Conservation (phyloP, 345 rosid species). For the Citrus cavaleriei region DNA sequence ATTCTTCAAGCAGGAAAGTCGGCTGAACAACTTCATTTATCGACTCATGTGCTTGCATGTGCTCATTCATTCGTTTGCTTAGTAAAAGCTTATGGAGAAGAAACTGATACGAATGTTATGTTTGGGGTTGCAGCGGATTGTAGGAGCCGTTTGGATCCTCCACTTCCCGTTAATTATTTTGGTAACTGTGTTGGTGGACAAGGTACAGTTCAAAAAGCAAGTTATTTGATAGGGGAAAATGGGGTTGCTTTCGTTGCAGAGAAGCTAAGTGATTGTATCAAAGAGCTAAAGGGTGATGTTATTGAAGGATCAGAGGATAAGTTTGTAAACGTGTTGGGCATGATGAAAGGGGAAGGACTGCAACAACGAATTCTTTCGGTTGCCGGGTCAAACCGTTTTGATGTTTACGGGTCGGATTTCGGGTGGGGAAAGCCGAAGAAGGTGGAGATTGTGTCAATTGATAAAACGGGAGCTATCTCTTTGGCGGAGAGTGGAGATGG, state of each 20-base stretch:
- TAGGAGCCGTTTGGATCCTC: conserved; percentile 20
- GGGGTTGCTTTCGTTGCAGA: neutral
- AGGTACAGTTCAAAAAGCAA: neutral
- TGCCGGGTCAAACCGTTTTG: neutral
- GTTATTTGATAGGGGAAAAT: neutral
- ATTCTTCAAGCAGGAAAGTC: neutral
- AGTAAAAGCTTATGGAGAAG: conserved; percentile 14
- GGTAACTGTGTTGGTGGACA: conserved; percentile 19
- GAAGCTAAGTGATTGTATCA: neutral
- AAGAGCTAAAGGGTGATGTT: neutral
- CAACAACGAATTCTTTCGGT: neutral
- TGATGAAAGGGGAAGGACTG: neutral
- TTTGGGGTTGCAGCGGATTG: conserved; percentile 24
- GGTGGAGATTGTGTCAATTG: neutral
- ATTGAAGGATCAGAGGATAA: neutral
- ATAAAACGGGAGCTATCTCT: neutral
- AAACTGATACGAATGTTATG: neutral
- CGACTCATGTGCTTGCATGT: conserved; percentile 20
- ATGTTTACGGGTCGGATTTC: neutral
- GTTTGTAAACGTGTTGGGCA: neutral
- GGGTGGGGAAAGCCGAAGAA: neutral
- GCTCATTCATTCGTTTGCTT: conserved; percentile 19
- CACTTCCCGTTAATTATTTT: conserved; percentile 21
- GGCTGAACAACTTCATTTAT: conserved; percentile 12
- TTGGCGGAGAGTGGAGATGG: neutral